Conservation (phyloP, 106 monocot species). For the Alisma plantagoaquatica region DNA sequence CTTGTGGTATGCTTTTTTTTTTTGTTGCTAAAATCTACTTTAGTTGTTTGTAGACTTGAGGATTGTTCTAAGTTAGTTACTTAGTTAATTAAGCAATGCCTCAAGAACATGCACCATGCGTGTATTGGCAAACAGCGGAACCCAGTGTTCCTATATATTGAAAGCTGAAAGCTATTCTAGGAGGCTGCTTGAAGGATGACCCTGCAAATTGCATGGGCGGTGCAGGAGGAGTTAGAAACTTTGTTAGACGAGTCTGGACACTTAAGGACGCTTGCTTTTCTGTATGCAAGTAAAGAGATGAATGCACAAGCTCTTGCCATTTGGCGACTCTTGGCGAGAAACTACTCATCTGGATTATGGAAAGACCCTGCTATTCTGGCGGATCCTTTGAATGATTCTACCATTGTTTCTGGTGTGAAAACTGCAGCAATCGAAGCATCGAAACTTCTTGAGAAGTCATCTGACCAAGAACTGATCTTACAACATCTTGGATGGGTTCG, state of each 20-base stretch:
- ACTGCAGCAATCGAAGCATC: slow-evolving; percentile 84
- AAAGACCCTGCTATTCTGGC: slow-evolving; percentile 24
- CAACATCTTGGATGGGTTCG: slow-evolving; percentile 95
- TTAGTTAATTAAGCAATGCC: slow-evolving; percentile 10
- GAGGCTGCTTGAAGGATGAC: slow-evolving; percentile 50
- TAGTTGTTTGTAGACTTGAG: too few species aligned
- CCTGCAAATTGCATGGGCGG: slow-evolving; percentile 48
- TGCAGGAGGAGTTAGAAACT: slow-evolving; percentile 98
- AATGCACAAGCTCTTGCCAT: slow-evolving; percentile 77
- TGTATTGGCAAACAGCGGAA: slow-evolving; percentile 30
- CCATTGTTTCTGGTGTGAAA: slow-evolving; percentile 31
- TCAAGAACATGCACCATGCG: slow-evolving; percentile 21
- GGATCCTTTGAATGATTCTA: slow-evolving; percentile 9
- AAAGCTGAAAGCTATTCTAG: slow-evolving; percentile 30
- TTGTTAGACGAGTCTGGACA: slow-evolving; percentile 90
- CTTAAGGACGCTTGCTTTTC: slow-evolving; percentile 94
- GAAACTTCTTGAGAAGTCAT: slow-evolving; percentile 77
- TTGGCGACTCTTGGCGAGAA: slow-evolving; percentile 80
- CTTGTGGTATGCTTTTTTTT: slow-evolving; percentile 57
- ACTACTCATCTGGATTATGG: slow-evolving; percentile 79
- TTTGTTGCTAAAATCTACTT: not conserved
- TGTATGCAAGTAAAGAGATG: slow-evolving; percentile 97
- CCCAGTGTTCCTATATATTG: slow-evolving; percentile 32
- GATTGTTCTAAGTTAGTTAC: too few species aligned
- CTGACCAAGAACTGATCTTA: slow-evolving; percentile 74